phyloP scores from a whole-genome alignment of 441 rosid genomes.

The Populus hybrid region DNA sequence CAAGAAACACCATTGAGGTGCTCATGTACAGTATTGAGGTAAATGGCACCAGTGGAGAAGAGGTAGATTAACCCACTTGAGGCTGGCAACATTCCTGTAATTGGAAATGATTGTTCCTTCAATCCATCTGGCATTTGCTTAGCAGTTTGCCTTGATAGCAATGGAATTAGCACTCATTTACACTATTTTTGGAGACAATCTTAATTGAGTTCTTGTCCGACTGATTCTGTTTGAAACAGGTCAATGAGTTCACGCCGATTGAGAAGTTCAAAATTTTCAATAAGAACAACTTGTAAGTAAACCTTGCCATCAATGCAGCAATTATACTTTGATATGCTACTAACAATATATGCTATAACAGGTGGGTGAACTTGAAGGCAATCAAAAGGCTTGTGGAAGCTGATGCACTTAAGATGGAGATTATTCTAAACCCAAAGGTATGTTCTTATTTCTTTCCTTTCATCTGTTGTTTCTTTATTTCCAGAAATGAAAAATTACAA shows the following conservation, averaged over 20 bases:
- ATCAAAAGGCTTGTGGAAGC: conserved; percentile 86
- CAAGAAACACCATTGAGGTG: background rate
- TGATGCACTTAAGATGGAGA: conserved; percentile 87
- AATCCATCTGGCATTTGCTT: background rate
- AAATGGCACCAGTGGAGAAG: background rate
- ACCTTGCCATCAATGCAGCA: conserved; percentile 3
- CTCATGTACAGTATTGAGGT: background rate
- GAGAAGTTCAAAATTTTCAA: conserved; percentile 98
- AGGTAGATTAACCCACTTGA: background rate
- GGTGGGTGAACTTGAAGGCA: conserved; percentile 89
- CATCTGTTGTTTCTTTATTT: background rate
- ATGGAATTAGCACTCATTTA: background rate
- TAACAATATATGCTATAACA: conserved; percentile 30
- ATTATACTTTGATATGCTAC: conserved; percentile 19
- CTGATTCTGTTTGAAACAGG: conserved; percentile 41
- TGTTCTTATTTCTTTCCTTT: background rate
- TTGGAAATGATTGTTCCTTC: background rate
- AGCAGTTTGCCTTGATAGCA: background rate
- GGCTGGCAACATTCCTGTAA: background rate
- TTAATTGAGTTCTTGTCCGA: conserved; percentile 9
- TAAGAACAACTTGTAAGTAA: conserved; percentile 79
- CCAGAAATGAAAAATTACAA: background rate
- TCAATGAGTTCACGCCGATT: conserved; percentile 86
- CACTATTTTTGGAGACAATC: background rate
- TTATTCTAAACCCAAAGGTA: conserved; percentile 93